phyloP scores from a whole-genome alignment of 2,329 filamentous ascomycete genomes.

The Sporothrix variecibatus region DNA sequence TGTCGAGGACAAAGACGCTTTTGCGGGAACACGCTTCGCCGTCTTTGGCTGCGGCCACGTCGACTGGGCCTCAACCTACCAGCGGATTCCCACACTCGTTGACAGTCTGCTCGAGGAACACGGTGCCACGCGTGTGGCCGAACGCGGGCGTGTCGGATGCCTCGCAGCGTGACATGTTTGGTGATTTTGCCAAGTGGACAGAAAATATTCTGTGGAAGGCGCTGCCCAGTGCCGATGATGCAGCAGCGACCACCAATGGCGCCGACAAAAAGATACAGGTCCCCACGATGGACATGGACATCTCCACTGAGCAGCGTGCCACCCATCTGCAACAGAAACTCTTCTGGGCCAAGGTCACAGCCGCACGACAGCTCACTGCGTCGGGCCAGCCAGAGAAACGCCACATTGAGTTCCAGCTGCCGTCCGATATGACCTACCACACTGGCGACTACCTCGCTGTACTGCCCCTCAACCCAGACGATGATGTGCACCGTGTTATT shows the following conservation, averaged over 20 bases:
- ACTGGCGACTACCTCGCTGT: slow-evolving; percentile 76
- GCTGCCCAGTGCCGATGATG: slow-evolving; percentile 38
- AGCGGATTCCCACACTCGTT: slow-evolving; percentile 65
- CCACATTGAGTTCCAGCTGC: slow-evolving; percentile 67
- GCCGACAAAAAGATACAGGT: not conserved
- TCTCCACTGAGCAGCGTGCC: slow-evolving; percentile 47
- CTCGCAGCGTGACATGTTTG: slow-evolving; percentile 65
- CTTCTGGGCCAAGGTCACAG: slow-evolving; percentile 57
- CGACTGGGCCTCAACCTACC: slow-evolving; percentile 63
- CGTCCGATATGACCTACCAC: slow-evolving; percentile 64
- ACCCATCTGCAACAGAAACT: slow-evolving; percentile 48
- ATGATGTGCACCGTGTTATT: slow-evolving; percentile 63
- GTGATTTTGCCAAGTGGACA: slow-evolving; percentile 67
- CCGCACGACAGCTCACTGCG: slow-evolving; percentile 50
- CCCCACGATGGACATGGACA: slow-evolving; percentile 46
- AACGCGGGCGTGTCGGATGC: slow-evolving; percentile 62
- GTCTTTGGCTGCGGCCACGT: slow-evolving; percentile 65
- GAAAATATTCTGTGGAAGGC: slow-evolving; percentile 56
- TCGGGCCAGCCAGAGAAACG: slow-evolving; percentile 47
- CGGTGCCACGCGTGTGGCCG: slow-evolving; percentile 50
- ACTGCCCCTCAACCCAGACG: slow-evolving; percentile 67
- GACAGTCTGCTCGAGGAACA: slow-evolving; percentile 54
- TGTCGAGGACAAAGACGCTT: slow-evolving; percentile 40
- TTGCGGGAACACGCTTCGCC: slow-evolving; percentile 50
- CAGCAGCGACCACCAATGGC: slow-evolving; percentile 43